These are phyloP conservation scores for Alternaria viburni DNA, from an alignment of 2,329 filamentous ascomycete species.

Conservation along the genomic window DNA sequence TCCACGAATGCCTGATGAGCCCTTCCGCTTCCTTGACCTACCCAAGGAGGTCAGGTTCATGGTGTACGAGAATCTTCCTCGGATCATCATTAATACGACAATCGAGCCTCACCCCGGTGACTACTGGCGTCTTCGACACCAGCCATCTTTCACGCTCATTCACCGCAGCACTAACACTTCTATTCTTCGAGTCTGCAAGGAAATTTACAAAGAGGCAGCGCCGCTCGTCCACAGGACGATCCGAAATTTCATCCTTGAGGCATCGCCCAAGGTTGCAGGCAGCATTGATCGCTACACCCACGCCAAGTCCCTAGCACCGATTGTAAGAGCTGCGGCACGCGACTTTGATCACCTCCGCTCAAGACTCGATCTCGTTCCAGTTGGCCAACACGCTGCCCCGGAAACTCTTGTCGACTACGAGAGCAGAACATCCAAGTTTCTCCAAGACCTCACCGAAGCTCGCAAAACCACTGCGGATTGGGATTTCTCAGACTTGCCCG, in stretches of 20 bases:
- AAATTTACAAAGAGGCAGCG: background rate
- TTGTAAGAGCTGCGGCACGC: background rate
- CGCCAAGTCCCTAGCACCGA: background rate
- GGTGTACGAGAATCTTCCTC: background rate
- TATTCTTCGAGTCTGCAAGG: background rate
- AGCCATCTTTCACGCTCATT: background rate
- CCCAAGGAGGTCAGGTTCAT: background rate
- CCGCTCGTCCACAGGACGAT: background rate
- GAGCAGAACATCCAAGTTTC: background rate
- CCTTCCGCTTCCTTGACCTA: background rate
- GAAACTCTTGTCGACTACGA: background rate
- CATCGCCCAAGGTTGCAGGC: background rate
- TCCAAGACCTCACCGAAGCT: background rate
- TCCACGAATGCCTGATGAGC: background rate
- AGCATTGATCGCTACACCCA: background rate
- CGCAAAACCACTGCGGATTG: background rate
- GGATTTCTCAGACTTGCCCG: background rate
- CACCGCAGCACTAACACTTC: background rate
- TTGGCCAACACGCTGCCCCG: background rate
- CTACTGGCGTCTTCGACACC: background rate
- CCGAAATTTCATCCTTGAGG: background rate
- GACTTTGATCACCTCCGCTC: background rate
- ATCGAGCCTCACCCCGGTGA: background rate
- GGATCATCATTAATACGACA: background rate
- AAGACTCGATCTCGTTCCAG: background rate